Base-by-base conservation (phyloP, 768 basidiomycete genomes). In the Trametes villosa region DNA sequence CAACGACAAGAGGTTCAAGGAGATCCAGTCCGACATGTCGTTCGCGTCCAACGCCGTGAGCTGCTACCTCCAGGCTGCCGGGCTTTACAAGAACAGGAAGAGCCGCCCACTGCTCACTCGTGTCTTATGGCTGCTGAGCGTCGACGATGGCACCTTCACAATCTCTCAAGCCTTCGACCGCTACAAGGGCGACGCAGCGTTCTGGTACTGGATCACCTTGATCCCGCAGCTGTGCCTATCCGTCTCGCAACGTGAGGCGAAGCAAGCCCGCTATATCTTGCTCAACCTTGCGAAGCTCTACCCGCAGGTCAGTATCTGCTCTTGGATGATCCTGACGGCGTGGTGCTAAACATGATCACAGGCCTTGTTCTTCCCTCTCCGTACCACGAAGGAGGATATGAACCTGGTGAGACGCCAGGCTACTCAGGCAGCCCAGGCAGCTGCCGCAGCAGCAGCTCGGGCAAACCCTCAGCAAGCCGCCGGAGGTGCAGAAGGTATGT, bases 201-300 rank as follows among this genome's bases (percentile, higher is more conserved):
- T 91, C 65, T 99, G 97, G 97, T 98, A 94, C 74, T 99, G 97
- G 97, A 96, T 99, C 67, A 92, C 96, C 1, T 79, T 98, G 57
- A 94, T 97, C 45, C 97, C 97, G 4, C 96, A 99, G 69, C 83
- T 99, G 9, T 88, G 94, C 64, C 73, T 91, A 54, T 96, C 96
- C 1, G 81, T 99, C 40, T 90, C 91, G 2, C 89, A 96, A 62
- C 85, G 94, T 33, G 97, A 99, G 74, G 89, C 94, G 42, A 94
- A 93, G 68, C 94, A 96, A 71, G 96, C 95, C 3, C 85, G 94
- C 20, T 88, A 90, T 71, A 84, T 99, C 45, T 79, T 99, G 38
- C 79, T 95, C 60, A 92, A 92, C 63, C 83, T 99, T 48, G 95
- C 96, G 22, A 92, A 95, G 73, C 78, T 86, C 61, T 96, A 86